Conservation (phyloP, 1,284 basidiomycete genomes). For the Xerocomus amazonicus region DNA sequence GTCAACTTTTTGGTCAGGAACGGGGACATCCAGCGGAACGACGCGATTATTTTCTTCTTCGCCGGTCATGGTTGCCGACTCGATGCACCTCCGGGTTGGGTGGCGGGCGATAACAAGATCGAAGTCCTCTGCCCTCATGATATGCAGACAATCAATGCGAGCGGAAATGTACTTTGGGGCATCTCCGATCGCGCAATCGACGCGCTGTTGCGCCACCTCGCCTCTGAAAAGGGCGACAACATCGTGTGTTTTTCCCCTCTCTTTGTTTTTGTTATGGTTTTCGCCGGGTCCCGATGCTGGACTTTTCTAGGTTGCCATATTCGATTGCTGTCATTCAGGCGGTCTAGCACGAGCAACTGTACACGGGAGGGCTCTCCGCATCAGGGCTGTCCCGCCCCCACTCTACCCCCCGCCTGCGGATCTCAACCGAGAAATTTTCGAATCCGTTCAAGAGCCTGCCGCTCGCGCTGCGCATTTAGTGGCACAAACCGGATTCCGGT, state of each 20-base stretch:
- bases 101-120: slow-evolving; percentile 39
- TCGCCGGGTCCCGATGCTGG: not conserved
- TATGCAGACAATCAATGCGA: slow-evolving; percentile 38
- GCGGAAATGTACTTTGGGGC: slow-evolving; percentile 36
- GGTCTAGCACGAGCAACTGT: slow-evolving; percentile 15
- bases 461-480: slow-evolving; percentile 10
- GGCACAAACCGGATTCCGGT: slow-evolving; percentile 11
- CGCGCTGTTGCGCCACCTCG: slow-evolving; percentile 48
- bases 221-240: slow-evolving; percentile 55
- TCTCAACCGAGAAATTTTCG: slow-evolving; percentile 14
- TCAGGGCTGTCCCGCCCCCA: slow-evolving; percentile 12
- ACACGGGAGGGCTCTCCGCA: not conserved
- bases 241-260: slow-evolving; percentile 31
- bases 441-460: slow-evolving; percentile 1
- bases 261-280: not conserved
- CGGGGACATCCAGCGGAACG: slow-evolving; percentile 46
- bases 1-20: slow-evolving; percentile 56
- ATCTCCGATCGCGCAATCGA: slow-evolving; percentile 49
- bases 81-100: slow-evolving; percentile 52
- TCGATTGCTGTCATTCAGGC: slow-evolving; percentile 25
- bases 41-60: slow-evolving; percentile 63
- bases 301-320: slow-evolving; percentile 10
- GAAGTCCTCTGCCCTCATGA: slow-evolving; percentile 59
- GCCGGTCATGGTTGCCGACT: slow-evolving; percentile 58
- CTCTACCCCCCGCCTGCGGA: slow-evolving; percentile 12